phyloP scores from a whole-genome alignment of 1,139 yeast species.

The Barnettozyma hawaiiensis region DNA sequence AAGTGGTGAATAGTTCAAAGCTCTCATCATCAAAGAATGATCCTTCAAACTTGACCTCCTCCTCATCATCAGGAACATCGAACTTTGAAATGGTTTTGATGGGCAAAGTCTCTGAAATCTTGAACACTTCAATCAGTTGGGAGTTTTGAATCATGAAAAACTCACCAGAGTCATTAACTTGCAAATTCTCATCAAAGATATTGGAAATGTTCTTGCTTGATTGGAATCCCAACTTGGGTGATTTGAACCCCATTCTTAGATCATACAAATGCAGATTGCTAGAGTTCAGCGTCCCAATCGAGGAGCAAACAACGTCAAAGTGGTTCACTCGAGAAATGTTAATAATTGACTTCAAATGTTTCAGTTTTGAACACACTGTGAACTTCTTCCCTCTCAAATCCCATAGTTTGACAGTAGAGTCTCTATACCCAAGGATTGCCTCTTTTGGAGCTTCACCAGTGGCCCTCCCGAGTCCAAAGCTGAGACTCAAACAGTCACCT shows the following conservation, averaged over 20 bases:
- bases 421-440: slow-evolving; percentile 18
- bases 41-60: slow-evolving; percentile 1
- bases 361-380: background rate
- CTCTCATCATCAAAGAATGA: background rate
- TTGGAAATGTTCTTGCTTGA: slow-evolving; percentile 9
- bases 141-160: slow-evolving; percentile 10
- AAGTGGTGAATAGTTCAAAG: slow-evolving; percentile 1
- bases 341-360: slow-evolving; percentile 12
- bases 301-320: slow-evolving; percentile 9
- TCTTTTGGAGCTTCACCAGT: slow-evolving; percentile 2
- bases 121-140: slow-evolving; percentile 6
- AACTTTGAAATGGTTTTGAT: slow-evolving; percentile 6
- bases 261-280: slow-evolving; percentile 12
- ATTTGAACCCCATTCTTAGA: slow-evolving; percentile 11
- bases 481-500: slow-evolving; percentile 8
- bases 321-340: slow-evolving; percentile 7
- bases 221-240: slow-evolving; percentile 2
- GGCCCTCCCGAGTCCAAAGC: background rate
- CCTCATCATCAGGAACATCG: background rate
- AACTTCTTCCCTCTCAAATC: slow-evolving; percentile 14
- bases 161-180: slow-evolving; percentile 1
- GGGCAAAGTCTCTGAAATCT: background rate
- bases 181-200: slow-evolving; percentile 10
- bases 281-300: slow-evolving; percentile 8
- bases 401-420: slow-evolving; percentile 15